Percentiles rank a stretch among this genome's conserved stretches.
phyloP scores from a whole-genome alignment of 371 early-diverging fungal genomes.

The Nematocida major region DNA sequence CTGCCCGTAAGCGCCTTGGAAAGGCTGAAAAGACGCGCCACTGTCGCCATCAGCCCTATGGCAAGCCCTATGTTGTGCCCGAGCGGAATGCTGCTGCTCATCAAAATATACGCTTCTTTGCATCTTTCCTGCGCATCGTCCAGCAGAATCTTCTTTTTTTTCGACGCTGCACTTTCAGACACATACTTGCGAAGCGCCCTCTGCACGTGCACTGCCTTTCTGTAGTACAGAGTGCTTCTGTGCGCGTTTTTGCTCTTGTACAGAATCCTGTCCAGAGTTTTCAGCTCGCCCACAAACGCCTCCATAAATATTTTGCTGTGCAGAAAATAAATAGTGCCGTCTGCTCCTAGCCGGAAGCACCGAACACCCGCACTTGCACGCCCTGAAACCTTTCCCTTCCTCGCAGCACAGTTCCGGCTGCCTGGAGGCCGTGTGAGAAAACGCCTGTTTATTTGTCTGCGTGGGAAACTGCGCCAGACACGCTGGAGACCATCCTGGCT shows the following conservation, averaged over 20 bases:
- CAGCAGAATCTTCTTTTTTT: neutral
- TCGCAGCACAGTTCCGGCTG: too few species aligned
- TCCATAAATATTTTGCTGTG: neutral
- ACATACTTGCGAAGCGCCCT: neutral
- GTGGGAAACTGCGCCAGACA: neutral
- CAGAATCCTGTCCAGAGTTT: constrained; percentile 2
- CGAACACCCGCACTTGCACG: neutral
- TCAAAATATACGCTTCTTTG: neutral
- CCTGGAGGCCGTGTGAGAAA: too few species aligned
- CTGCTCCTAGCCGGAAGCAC: neutral
- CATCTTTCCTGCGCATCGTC: neutral
- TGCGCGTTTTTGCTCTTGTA: constrained; percentile 37
- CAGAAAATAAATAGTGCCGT: neutral
- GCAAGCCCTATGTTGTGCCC: constrained; percentile 35
- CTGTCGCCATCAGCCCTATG: neutral
- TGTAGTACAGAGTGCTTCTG: constrained; percentile 21
- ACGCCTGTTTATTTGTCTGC: neutral
- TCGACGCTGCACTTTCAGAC: neutral
- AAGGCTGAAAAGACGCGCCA: constrained; percentile 12
- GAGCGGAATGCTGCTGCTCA: constrained; percentile 34
- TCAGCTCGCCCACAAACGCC: neutral
- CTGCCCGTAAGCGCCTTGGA: neutral
- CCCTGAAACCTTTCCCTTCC: neutral
- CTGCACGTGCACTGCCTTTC: constrained; percentile 22
- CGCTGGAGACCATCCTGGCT: neutral